A percentile compares a stretch with the other conserved stretches of the same genome.
Evolutionary conservation across 257 asterid genomes (phyloP).

Genomic region (Jasminum sambac): DNA sequence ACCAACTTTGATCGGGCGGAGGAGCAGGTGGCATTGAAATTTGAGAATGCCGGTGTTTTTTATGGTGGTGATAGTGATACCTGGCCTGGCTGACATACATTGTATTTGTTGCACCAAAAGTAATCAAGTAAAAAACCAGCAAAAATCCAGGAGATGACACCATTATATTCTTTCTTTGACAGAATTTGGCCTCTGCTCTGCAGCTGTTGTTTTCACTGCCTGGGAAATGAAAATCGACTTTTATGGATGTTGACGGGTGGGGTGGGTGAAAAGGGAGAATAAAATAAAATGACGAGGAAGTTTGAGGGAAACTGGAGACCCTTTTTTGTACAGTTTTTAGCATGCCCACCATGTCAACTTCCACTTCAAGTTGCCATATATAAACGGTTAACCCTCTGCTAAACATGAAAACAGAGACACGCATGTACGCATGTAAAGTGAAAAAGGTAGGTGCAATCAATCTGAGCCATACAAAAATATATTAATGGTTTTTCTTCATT

Average conservation of each 20-base stretch:
- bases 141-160: constrained; percentile 13
- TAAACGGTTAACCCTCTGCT: constrained; percentile 7
- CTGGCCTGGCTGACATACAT: constrained; percentile 32
- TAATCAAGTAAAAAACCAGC: constrained; percentile 20
- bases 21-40: constrained; percentile 41
- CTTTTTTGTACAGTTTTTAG: constrained; percentile 17
- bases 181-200: background rate
- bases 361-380: constrained; percentile 29
- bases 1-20: constrained; percentile 15
- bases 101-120: constrained; percentile 14
- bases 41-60: constrained; percentile 32
- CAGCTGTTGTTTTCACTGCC: background rate
- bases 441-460: constrained; percentile 1
- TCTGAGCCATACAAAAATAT: background rate
- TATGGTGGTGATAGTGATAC: constrained; percentile 41
- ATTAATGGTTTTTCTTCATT: constrained; percentile 16
- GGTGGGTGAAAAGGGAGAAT: constrained; percentile 20
- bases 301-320: constrained; percentile 9
- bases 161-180: background rate
- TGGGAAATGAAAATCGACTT: background rate
- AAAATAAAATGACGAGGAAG: constrained; percentile 7
- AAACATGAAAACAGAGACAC: constrained; percentile 42
- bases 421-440: constrained; percentile 9
- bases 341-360: background rate
- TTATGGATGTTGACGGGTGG: constrained; percentile 24